Base-by-base conservation (phyloP, 169 alveolate genomes). In the Plasmodium gonderi region DNA sequence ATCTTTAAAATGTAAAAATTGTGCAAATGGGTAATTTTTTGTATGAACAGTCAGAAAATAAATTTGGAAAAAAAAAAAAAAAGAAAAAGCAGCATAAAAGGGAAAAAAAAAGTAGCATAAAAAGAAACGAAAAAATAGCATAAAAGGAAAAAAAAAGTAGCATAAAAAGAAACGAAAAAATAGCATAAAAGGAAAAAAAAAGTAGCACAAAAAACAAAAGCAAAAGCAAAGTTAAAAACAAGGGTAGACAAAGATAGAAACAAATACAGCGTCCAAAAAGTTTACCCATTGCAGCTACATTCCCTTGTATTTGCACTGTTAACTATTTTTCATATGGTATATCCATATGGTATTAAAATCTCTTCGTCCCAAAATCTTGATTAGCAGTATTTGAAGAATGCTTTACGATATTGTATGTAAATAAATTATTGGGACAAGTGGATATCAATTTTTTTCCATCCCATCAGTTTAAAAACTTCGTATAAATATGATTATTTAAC, bases 271-370 rank as follows among this genome's bases (percentile, higher is more conserved):
- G 42, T 20, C 26, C 36, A 14, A 36, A 8, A 33, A 17, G 17
- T 31, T 54, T 31, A 40, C 80, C 79, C 44, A 38, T 47, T 80
- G 36, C n/a, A n/a, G 91, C 69, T 6, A 80, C 40, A 47, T 80
- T 60, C 45, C 78, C 80, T 23, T 65, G 31, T 14, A 23, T 20
- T 14, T 80, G 91, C 26, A 64, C 20, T 31, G 91, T 67, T 67
- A 67, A 80, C 17, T 47, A 45, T 26, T 42, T 80, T 8, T 69
- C 80, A 17, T 47, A 44, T 47, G 47, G 49, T 33, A 64, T n/a
- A n/a, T n/a, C n/a, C n/a, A n/a, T n/a, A n/a, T n/a, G n/a, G n/a
- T n/a, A n/a, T n/a, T n/a, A n/a, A n/a, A n/a, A n/a, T n/a, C n/a
- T n/a, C n/a, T n/a, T n/a, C n/a, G n/a, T n/a, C n/a, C 47, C 78